Conservation (phyloP, 371 early-diverging fungal species). For the Lichtheimia corymbifera region DNA sequence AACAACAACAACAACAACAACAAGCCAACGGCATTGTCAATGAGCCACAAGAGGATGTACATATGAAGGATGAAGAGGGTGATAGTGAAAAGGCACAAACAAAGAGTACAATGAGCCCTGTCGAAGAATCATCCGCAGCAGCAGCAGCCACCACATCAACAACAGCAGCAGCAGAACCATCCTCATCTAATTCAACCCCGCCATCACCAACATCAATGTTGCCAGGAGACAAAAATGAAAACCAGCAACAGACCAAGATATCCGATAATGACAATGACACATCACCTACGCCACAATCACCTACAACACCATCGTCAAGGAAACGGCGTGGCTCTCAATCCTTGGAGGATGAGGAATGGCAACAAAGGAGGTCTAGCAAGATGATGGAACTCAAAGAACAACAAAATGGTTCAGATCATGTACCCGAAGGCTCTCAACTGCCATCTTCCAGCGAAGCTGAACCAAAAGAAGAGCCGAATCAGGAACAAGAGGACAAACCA, state of each 20-base stretch:
- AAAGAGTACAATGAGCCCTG: background rate
- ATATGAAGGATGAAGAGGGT: constrained; percentile 6
- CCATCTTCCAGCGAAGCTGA: background rate
- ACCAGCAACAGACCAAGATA: background rate
- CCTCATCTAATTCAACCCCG: background rate
- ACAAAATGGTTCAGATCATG: too few relatives aligned
- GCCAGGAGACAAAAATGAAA: background rate
- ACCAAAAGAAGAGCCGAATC: constrained; percentile 1
- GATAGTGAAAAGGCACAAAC: constrained; percentile 4
- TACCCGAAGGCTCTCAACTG: too few relatives aligned
- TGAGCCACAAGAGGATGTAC: background rate
- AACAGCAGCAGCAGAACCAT: background rate
- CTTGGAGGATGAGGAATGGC: constrained; percentile 15
- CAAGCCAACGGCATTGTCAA: too few relatives aligned
- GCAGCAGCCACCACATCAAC: background rate
- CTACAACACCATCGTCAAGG: background rate
- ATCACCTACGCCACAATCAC: constrained; percentile 4
- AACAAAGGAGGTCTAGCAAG: constrained; percentile 13
- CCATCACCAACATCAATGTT: background rate
- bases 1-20: too few relatives aligned
- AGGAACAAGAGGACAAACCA: background rate
- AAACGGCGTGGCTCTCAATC: constrained; percentile 11
- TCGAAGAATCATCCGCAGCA: background rate
- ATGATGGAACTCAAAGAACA: constrained; percentile 4
- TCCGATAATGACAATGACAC: background rate